Conservation (phyloP, 1,139 yeast species). For the Suzukiozyma palmioleophila region DNA sequence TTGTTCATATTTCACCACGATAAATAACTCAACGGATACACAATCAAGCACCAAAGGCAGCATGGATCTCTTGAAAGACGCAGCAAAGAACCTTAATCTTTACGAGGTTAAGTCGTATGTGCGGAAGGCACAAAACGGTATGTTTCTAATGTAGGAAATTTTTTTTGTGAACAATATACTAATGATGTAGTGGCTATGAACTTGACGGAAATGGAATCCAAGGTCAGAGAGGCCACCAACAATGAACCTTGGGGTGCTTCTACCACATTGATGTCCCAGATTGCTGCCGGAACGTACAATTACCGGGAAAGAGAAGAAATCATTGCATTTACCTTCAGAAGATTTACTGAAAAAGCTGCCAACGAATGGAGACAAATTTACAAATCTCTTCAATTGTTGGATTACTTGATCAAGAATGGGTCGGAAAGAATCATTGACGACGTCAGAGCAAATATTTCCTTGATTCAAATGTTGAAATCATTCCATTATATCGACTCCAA, state of each 20-base stretch:
- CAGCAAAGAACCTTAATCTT: conserved; percentile 75
- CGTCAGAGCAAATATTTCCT: conserved; percentile 76
- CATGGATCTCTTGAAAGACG: conserved; percentile 68
- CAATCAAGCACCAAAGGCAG: conserved; percentile 3
- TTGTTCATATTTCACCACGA: too few relatives aligned
- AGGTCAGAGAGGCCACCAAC: conserved; percentile 95
- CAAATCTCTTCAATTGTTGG: conserved; percentile 86
- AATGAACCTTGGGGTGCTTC: conserved; percentile 99
- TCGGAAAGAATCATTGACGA: conserved; percentile 94
- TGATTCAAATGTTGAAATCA: conserved; percentile 83
- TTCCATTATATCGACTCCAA: conserved; percentile 93
- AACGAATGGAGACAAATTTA: conserved; percentile 98
- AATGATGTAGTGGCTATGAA: conserved; percentile 65
- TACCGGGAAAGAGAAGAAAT: conserved; percentile 79
- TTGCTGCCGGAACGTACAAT: conserved; percentile 91
- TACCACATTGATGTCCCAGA: conserved; percentile 85
- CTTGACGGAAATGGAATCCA: conserved; percentile 92
- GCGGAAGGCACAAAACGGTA: conserved; percentile 92
- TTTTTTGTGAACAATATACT: conserved; percentile 8
- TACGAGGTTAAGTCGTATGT: conserved; percentile 97
- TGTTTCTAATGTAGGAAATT: conserved; percentile 13
- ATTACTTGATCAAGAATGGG: conserved; percentile 87
- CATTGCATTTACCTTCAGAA: conserved; percentile 63
- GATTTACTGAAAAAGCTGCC: conserved; percentile 93
- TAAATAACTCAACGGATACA: too few relatives aligned